Conservation (phyloP, 306 rosid species). For the Malus asiatica region DNA sequence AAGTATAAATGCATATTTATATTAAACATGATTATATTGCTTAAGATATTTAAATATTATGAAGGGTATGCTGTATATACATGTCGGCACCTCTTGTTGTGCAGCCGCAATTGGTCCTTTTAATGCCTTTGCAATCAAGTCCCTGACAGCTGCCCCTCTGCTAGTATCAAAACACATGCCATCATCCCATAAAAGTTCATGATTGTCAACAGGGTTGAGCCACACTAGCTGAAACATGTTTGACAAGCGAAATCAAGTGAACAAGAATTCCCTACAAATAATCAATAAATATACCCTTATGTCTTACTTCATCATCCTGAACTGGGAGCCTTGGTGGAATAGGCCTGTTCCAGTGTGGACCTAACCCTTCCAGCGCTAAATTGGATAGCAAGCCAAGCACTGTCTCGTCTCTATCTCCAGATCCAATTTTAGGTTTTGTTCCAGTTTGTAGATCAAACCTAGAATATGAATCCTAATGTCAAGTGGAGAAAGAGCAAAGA, state of each 20-base stretch:
- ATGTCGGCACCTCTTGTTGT: constrained; percentile 74
- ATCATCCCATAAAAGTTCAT: constrained; percentile 90
- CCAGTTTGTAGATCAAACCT: constrained; percentile 82
- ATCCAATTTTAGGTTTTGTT: constrained; percentile 63
- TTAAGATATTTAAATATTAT: background rate
- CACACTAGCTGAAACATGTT: constrained; percentile 78
- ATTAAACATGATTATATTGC: too few species aligned
- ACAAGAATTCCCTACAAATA: constrained; percentile 15
- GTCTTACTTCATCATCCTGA: constrained; percentile 76
- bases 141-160: constrained; percentile 93
- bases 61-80: background rate
- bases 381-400: constrained; percentile 65
- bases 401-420: constrained; percentile 82
- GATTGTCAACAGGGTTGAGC: constrained; percentile 83
- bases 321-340: constrained; percentile 85
- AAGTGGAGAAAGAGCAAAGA: background rate
- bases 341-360: constrained; percentile 92
- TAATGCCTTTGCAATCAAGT: constrained; percentile 80
- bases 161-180: constrained; percentile 94
- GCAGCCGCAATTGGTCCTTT: constrained; percentile 86
- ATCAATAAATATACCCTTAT: background rate
- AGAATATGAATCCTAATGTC: constrained; percentile 23
- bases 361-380: constrained; percentile 62
- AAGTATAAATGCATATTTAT: background rate
- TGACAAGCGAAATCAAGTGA: constrained; percentile 27